Base-by-base conservation (phyloP, 163 green algal genomes). In the Scenedesmus sp. region DNA sequence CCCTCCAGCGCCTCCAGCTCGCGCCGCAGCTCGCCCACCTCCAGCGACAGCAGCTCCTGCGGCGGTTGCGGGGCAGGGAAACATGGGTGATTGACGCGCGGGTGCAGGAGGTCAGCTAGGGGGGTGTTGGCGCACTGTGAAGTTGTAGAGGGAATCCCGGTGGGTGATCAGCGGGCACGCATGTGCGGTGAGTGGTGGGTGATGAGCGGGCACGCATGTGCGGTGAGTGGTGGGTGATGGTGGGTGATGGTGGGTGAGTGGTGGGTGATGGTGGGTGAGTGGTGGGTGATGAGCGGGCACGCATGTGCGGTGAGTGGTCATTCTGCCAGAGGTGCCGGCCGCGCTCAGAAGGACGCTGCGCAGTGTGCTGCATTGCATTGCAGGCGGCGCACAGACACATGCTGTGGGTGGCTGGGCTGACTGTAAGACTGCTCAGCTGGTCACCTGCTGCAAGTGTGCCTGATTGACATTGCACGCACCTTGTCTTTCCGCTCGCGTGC, bases 21-120 rank as follows among this genome's bases (percentile, higher is more conserved):
- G 13, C 66, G 64, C n/a, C 62, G 46, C 82, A 92, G 62, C 89
- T 92, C 89, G 60, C 13, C 10, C 15, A 92, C 89, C 89, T 92
- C 82, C 10, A 92, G 67, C 18, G 55, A 66, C 66, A 92, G 54
- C 82, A 92, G 83, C 89, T 92, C 89, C 89, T 92, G 67, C 8
- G 8, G 34, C 34, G 34, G 34, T 46, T 46, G 34, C 34, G 34
- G 34, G 34, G 34, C 34, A 46, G 34, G 34, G 34, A 46, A 46
- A 46, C 13, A 54, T 59, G n/a, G 16, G 4, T 26, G 23, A 52
- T 16, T 1, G 5, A 6, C 13, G 70, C 52, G 70, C 70, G 52
- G 23, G 10, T 52, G 70, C 70, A 46, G 13, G 4, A 79, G 23
- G 70, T 46, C 70, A 79, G 70, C 70, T 23, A 52, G 70, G 4